Evolutionary conservation across 305 asterid species (phyloP), one percentile per base, ranked within the genome.

Genomic region (Fraxinus platypoda): DNA sequence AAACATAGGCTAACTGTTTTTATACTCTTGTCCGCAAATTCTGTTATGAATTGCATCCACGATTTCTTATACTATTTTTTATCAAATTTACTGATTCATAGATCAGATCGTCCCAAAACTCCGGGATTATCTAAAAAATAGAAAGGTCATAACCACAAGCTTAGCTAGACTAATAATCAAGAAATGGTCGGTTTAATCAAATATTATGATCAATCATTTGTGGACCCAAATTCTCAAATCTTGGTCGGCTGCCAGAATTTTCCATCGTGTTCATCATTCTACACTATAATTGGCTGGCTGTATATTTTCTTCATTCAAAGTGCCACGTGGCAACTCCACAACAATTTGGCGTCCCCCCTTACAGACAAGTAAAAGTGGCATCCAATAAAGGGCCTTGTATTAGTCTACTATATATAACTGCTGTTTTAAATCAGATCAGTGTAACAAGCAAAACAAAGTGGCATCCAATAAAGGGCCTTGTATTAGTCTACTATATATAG

Each of bases 301-400:
- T 21, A 8, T 23, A 62, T 62, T 6, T 62, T 13, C 19, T 52
- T 8, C 35, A 54, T 34, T 25, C 26, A 26, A 26, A 19, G 1
- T 70, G 75, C 88, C 87, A 87, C 84, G 87, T 90, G 90, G 82
- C 89, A 75, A 15, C 19, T 23, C 73, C 73, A 64, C n/a, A 25
- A 19, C n/a, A 23, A 25, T 64, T 64, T 64, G 73, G 34, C 34
- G 73, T 17, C 73, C 34, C 6, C 31, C 75, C 28, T 30, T 5
- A 38, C 23, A 21, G 77, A 80, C 62, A 46, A 82, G 62, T 80
- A 78, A 73, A 75, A 8, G 64, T 84, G 83, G 84, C 78, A 64
- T 74, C 49, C 83, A 35, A 78, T 34, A 28, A 41, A 75, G 9
- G 30, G 6, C 19, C 31, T 2, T 62, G 0, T 3, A 13, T 21